A percentile compares a stretch with the other conserved stretches of the same genome.
Evolutionary conservation across 371 early-diverging fungal genomes (phyloP).

Genomic region (Rhizopus sp.): DNA sequence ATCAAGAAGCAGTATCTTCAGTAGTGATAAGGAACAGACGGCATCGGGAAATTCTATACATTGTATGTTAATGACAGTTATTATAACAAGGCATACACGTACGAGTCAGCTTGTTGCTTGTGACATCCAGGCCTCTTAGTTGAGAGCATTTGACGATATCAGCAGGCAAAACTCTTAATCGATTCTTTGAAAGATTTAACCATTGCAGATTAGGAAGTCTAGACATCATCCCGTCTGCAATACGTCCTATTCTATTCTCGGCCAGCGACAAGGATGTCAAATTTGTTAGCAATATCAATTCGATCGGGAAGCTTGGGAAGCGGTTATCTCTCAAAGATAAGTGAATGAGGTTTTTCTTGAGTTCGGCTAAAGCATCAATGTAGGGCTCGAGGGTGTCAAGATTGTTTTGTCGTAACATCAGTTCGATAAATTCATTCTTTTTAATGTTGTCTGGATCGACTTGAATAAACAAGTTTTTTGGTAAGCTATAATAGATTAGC

Average conservation of each 20-base stretch:
- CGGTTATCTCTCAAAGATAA: conserved; percentile 52
- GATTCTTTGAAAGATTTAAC: conserved; percentile 35
- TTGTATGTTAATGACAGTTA: neutral
- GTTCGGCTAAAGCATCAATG: conserved; percentile 14
- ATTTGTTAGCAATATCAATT: conserved; percentile 55
- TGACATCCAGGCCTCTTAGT: conserved; percentile 66
- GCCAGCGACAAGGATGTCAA: conserved; percentile 69
- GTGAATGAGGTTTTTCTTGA: conserved; percentile 27
- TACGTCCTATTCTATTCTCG: conserved; percentile 51
- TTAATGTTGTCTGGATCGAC: conserved; percentile 10
- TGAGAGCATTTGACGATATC: conserved; percentile 53
- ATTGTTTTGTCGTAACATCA: conserved; percentile 23
- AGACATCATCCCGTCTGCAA: conserved; percentile 24
- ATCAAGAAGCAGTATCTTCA: conserved; percentile 47
- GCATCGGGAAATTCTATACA: conserved; percentile 51
- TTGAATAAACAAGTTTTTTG: conserved; percentile 18
- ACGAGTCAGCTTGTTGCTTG: conserved; percentile 55
- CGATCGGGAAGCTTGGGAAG: conserved; percentile 52
- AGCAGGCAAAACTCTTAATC: conserved; percentile 43
- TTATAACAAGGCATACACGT: conserved; percentile 1
- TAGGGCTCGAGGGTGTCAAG: conserved; percentile 19
- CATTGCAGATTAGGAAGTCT: conserved; percentile 29
- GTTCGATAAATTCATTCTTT: conserved; percentile 10
- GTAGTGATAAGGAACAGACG: conserved; percentile 33
- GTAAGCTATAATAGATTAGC: conserved; percentile 8